Evolutionary conservation across 2,329 filamentous ascomycete species (phyloP), one percentile per base, ranked within the genome.

Genomic region (Cladophialophora carrionii): DNA sequence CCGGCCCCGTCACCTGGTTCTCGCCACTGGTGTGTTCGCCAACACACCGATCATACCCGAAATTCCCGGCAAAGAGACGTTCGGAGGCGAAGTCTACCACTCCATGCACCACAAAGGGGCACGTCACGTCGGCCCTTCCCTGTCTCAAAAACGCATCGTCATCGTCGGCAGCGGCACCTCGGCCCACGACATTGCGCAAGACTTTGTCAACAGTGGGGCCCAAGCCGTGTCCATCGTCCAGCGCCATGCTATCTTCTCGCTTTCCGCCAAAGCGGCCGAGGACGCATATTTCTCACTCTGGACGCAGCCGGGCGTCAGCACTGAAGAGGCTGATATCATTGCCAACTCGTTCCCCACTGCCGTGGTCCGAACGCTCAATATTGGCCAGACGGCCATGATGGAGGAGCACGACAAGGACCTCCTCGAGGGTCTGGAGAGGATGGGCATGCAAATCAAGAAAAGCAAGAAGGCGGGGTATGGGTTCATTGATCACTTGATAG

Each of bases 141-240:
- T 66, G 5, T 66, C 76, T 61, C 72, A 77, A 2, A 69, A 75
- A 26, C 77, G 75, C 2, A 54, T 79, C 82, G 73, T 82, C 1
- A 78, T 84, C 3, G 76, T 84, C 4, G 82, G 82, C 2, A 79
- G 79, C 1, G 80, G 81, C 14, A 84, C 82, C 61, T 81, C 79
- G 64, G 81, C 77, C 0, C 81, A 84, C 61, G 61, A 67, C 57
- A 64, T 67, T 22, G 61, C 64, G 4, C 79, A 83, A 69, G 80
- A 84, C 68, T 84, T 78, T 66, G 77, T 78, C 55, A 77, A 83
- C 57, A 78, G 80, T 37, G 83, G 83, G 1, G 64, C 60, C 5
- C 80, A 80, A 4, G 73, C 78, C 22, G 82, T 85, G 1, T 83
- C 82, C 3, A 82, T 86, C 79, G 70, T 86, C 1, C 84, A 86